phyloP scores from a whole-genome alignment of 1,139 yeast genomes.

The Yamadazyma blattariae region DNA sequence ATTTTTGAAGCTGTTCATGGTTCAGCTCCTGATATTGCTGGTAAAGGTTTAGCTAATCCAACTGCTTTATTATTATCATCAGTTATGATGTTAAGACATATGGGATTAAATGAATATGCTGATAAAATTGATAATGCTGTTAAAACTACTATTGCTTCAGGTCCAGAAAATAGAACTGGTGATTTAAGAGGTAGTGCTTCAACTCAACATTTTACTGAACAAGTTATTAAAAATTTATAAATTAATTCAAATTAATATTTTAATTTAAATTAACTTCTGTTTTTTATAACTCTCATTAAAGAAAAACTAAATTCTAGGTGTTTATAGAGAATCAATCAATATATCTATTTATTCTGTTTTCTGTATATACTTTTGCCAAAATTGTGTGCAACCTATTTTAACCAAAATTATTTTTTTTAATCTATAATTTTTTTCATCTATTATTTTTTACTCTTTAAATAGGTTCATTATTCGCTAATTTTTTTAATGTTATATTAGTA shows the following conservation, averaged over 20 bases:
- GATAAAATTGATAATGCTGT: slow-evolving; percentile 86
- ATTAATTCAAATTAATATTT: background rate
- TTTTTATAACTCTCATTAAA: too few species aligned
- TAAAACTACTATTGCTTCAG: slow-evolving; percentile 88
- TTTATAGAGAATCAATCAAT: slow-evolving; percentile 1
- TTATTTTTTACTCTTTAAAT: too few species aligned
- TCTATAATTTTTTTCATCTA: too few species aligned
- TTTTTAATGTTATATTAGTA: slow-evolving; percentile 53
- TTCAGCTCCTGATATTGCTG: slow-evolving; percentile 96
- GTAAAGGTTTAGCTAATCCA: slow-evolving; percentile 98
- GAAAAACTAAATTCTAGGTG: background rate
- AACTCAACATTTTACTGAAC: slow-evolving; percentile 84
- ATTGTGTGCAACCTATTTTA: too few species aligned
- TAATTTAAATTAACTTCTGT: background rate
- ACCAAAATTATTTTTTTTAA: too few species aligned
- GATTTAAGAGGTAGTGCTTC: slow-evolving; percentile 93
- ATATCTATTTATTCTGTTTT: background rate
- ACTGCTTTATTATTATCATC: slow-evolving; percentile 94
- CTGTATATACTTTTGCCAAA: too few species aligned
- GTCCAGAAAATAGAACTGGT: slow-evolving; percentile 89
- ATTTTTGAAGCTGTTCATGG: slow-evolving; percentile 99
- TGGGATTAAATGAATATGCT: slow-evolving; percentile 82
- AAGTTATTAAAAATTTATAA: slow-evolving; percentile 48
- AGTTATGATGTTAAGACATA: slow-evolving; percentile 98
- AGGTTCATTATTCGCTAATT: background rate